Evolutionary conservation across 2,329 filamentous ascomycete genomes (phyloP).

Genomic region (Penicillium occitanis): DNA sequence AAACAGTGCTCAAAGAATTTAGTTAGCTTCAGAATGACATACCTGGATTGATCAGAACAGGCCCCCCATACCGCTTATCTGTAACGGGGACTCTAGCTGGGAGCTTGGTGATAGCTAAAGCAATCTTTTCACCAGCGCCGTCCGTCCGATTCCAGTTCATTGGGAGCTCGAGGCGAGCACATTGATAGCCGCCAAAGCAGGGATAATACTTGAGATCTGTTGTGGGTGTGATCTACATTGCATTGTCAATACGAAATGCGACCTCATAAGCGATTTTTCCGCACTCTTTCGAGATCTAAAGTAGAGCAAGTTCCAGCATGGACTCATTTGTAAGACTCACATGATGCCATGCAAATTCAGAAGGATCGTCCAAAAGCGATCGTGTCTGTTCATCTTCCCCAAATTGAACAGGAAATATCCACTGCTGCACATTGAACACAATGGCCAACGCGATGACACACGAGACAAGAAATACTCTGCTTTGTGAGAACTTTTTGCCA

Average conservation of each 20-base stretch:
- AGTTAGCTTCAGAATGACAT: slow-evolving; percentile 15
- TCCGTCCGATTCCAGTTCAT: slow-evolving; percentile 21
- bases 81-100: slow-evolving; percentile 22
- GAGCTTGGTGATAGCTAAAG: slow-evolving; percentile 15
- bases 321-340: not conserved
- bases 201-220: not conserved
- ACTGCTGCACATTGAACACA: not conserved
- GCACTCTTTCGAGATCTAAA: not conserved
- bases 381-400: not conserved
- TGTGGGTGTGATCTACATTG: slow-evolving; percentile 6
- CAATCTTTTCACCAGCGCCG: slow-evolving; percentile 12
- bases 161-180: slow-evolving; percentile 17
- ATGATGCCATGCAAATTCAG: slow-evolving; percentile 15
- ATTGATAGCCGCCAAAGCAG: slow-evolving; percentile 13
- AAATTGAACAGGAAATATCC: not conserved
- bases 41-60: slow-evolving; percentile 45
- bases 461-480: not conserved
- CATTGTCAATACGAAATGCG: not conserved
- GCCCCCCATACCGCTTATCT: slow-evolving; percentile 40
- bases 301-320: not conserved
- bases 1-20: too few relatives aligned
- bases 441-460: not conserved
- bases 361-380: not conserved
- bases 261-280: not conserved
- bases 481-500: not conserved